phyloP scores from a whole-genome alignment of 768 basidiomycete species.

The Coprinopsis sp. region DNA sequence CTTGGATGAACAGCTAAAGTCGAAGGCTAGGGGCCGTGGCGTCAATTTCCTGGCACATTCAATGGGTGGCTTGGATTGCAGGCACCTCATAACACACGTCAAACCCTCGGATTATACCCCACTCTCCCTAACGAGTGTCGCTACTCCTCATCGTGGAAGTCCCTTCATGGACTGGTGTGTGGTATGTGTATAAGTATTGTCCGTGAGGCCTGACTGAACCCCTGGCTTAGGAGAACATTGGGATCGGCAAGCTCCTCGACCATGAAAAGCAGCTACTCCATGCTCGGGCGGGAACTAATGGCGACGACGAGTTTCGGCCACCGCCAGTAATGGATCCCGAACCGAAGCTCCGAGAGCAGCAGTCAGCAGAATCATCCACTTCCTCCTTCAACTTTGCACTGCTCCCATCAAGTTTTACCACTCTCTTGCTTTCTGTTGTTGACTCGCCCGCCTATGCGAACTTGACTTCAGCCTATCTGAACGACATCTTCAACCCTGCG shows the following conservation, averaged over 20 bases:
- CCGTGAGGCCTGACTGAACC: neutral
- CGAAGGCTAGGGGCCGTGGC: slow-evolving; percentile 65
- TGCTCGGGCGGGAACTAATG: slow-evolving; percentile 2
- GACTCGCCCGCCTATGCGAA: slow-evolving; percentile 98
- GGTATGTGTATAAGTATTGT: slow-evolving; percentile 38
- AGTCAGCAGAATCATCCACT: slow-evolving; percentile 24
- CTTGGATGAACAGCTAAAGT: slow-evolving; percentile 67
- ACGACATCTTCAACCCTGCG: slow-evolving; percentile 73
- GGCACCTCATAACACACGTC: slow-evolving; percentile 85
- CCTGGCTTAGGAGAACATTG: slow-evolving; percentile 71
- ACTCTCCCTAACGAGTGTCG: slow-evolving; percentile 80
- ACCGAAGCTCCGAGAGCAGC: slow-evolving; percentile 4
- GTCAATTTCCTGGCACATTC: slow-evolving; percentile 95
- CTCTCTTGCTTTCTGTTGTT: slow-evolving; percentile 79
- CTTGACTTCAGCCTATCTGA: slow-evolving; percentile 80
- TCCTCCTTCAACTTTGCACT: slow-evolving; percentile 46
- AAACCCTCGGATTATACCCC: slow-evolving; percentile 80
- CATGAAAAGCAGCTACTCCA: slow-evolving; percentile 30
- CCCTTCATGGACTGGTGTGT: slow-evolving; percentile 99
- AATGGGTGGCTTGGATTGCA: slow-evolving; percentile 96
- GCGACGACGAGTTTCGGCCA: slow-evolving; percentile 6
- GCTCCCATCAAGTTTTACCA: slow-evolving; percentile 80
- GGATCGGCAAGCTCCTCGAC: slow-evolving; percentile 67
- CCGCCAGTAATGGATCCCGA: neutral
- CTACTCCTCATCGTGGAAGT: slow-evolving; percentile 92